Base-by-base conservation (phyloP, 2,329 filamentous ascomycete species). In the Pezizomycotina sp. region DNA sequence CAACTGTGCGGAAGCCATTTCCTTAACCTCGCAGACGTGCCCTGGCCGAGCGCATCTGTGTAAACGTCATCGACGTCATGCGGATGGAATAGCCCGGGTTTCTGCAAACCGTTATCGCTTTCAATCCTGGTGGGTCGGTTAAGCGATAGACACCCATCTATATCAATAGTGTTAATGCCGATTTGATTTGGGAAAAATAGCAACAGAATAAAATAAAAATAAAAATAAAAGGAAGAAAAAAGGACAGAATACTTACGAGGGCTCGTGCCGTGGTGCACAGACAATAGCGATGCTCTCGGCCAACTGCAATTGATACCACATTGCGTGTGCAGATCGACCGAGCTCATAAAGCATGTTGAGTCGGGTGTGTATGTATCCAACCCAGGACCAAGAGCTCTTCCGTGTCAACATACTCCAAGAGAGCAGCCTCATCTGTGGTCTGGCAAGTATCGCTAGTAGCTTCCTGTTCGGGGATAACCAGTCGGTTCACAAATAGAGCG, bases 281-380 rank as follows among this genome's bases (percentile, higher is more conserved):
- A 98, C 89, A 51, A 98, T 92, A 3, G 89, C 89, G 45, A 98
- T 83, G 50, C 81, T 91, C 62, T 98, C 89, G 1, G 83, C 77
- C 59, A 95, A 70, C 82, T 93, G 93, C 42, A 89, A 74, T 58
- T 98, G 89, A 55, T 93, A 95, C 7, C 83, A 3, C 76, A 75
- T 53, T 92, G 86, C 0, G 91, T 98, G 54, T 98, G 89, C 48
- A 95, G 55, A 54, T 98, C 89, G 31, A 86, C 66, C 31, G 78
- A 89, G 55, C 82, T 92, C 80, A 98, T 91, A 56, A 98, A 98
- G 58, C 89, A 98, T 0, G 82, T 91, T 98, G 89, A 0, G 77
- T 82, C 0, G 89, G 89, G 56, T 98, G 89, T 0, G 89, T 98
- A 55, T 98, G 89, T 43, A 98, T 98, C 89, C 89, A 98, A 24